Evolutionary conservation across 2,329 filamentous ascomycete species (phyloP).

Genomic region (Hymenoscyphus scutula): DNA sequence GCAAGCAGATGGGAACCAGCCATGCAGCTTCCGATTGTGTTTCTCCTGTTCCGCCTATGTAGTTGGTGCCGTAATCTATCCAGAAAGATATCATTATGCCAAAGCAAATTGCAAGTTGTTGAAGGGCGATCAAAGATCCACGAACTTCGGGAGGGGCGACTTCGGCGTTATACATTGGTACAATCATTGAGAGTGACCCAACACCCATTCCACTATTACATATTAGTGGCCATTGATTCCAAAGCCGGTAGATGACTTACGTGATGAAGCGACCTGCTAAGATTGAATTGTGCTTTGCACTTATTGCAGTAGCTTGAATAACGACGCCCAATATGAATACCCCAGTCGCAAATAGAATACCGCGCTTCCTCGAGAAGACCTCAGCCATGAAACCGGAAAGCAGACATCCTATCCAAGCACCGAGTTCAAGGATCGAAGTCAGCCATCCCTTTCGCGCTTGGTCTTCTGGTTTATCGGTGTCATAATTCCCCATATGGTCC

Average conservation of each 20-base stretch:
- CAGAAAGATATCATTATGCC: slow-evolving; percentile 58
- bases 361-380: slow-evolving; percentile 64
- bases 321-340: slow-evolving; percentile 71
- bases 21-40: slow-evolving; percentile 67
- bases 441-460: slow-evolving; percentile 58
- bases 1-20: slow-evolving; percentile 70
- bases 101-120: slow-evolving; percentile 61
- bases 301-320: slow-evolving; percentile 61
- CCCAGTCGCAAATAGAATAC: slow-evolving; percentile 61
- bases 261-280: slow-evolving; percentile 72
- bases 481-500: slow-evolving; percentile 54
- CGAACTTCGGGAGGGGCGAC: slow-evolving; percentile 62
- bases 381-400: slow-evolving; percentile 72
- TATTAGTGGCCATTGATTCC: slow-evolving; percentile 28
- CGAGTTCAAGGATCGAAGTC: slow-evolving; percentile 69
- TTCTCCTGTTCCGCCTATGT: slow-evolving; percentile 60
- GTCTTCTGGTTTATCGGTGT: slow-evolving; percentile 44
- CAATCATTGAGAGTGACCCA: slow-evolving; percentile 65
- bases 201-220: slow-evolving; percentile 57
- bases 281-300: slow-evolving; percentile 55
- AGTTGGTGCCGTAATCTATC: slow-evolving; percentile 65
- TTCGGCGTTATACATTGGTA: slow-evolving; percentile 52
- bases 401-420: slow-evolving; percentile 73
- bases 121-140: slow-evolving; percentile 62
- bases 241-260: slow-evolving; percentile 32